Percentiles rank a stretch among this genome's conserved stretches.
phyloP scores from a whole-genome alignment of 2,329 filamentous ascomycete genomes.

The Botrytis hyacinthi region DNA sequence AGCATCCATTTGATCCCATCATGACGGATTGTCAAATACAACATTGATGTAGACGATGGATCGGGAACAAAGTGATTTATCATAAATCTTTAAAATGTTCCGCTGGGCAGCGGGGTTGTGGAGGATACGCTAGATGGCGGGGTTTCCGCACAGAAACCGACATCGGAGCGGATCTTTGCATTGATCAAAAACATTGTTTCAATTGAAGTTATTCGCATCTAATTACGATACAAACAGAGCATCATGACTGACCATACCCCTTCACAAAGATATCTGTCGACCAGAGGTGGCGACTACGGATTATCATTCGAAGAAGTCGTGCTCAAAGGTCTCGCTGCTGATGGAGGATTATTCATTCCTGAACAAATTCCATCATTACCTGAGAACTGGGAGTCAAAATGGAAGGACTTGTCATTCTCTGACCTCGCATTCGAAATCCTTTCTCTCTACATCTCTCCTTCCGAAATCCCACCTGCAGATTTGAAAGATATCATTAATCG shows the following conservation, averaged over 20 bases:
- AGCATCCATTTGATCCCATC: background rate
- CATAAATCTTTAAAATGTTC: background rate
- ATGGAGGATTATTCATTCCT: slow-evolving; percentile 87
- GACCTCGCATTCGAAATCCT: slow-evolving; percentile 84
- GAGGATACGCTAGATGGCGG: slow-evolving; percentile 3
- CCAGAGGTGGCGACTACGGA: slow-evolving; percentile 60
- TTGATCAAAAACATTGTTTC: background rate
- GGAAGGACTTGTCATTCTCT: slow-evolving; percentile 75
- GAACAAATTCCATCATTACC: slow-evolving; percentile 71
- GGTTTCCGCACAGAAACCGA: background rate
- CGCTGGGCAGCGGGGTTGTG: background rate
- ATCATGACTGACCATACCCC: slow-evolving; percentile 41
- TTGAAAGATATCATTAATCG: slow-evolving; percentile 78
- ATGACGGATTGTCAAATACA: background rate
- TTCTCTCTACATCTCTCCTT: slow-evolving; percentile 78
- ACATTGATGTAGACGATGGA: background rate
- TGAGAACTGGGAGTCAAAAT: slow-evolving; percentile 62
- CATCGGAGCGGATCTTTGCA: background rate
- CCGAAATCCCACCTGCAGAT: slow-evolving; percentile 78
- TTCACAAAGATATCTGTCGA: slow-evolving; percentile 62
- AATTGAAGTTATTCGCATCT: slow-evolving; percentile 10
- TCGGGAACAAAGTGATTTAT: background rate
- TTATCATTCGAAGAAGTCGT: slow-evolving; percentile 90
- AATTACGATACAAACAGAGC: background rate
- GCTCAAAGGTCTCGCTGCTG: slow-evolving; percentile 80